A percentile compares a stretch with the other conserved stretches of the same genome.
Evolutionary conservation across 129 eudicot genomes (phyloP).

Genomic region (Calendula officinalis): DNA sequence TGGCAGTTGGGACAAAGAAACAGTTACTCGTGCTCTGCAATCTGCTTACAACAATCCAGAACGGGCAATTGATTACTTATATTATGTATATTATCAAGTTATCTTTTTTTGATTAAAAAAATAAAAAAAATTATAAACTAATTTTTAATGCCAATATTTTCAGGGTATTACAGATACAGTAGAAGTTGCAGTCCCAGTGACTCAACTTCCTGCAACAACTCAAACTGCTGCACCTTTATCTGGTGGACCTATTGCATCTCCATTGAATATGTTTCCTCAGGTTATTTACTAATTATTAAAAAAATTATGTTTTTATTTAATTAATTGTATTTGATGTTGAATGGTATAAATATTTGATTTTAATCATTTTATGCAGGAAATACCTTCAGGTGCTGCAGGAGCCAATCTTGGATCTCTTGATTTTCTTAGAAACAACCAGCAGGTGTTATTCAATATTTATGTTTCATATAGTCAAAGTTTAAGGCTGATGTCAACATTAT

Average conservation of each 20-base stretch:
- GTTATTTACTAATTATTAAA: slow-evolving; percentile 36
- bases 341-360: slow-evolving; percentile 10
- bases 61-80: slow-evolving; percentile 84
- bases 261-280: slow-evolving; percentile 88
- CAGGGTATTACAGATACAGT: slow-evolving; percentile 81
- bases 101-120: neutral
- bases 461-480: slow-evolving; percentile 3
- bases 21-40: slow-evolving; percentile 83
- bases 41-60: slow-evolving; percentile 91
- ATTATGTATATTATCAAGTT: slow-evolving; percentile 46
- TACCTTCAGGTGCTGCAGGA: too few relatives aligned
- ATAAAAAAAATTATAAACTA: neutral
- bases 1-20: slow-evolving; percentile 85
- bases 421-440: too few relatives aligned
- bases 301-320: too few relatives aligned
- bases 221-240: too few relatives aligned
- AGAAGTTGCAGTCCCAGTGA: slow-evolving; percentile 65
- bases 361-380: too few relatives aligned
- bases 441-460: slow-evolving; percentile 56
- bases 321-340: too few relatives aligned
- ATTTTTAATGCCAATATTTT: neutral
- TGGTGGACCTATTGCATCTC: slow-evolving; percentile 83
- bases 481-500: neutral
- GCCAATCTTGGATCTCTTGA: too few relatives aligned
- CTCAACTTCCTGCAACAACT: slow-evolving; percentile 45